These are phyloP conservation scores for Trichoderma orchidacearum DNA, from an alignment of 495 filamentous ascomycete genomes.

Conservation along the genomic window DNA sequence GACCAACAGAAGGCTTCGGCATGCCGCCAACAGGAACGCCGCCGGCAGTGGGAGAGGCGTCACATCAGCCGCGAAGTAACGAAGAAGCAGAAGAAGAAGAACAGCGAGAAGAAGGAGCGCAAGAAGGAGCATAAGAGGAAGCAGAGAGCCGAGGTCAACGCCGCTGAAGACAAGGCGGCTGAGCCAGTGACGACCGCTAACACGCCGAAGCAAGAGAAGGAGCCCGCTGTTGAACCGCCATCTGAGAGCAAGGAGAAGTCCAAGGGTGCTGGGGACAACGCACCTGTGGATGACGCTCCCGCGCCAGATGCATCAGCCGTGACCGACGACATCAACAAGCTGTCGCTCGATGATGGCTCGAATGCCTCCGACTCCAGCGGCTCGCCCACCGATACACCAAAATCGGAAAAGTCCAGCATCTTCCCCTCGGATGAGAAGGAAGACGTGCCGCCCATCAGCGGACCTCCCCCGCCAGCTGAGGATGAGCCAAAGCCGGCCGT, in stretches of 20 bases:
- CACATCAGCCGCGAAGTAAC: conserved; percentile 23
- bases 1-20: conserved; percentile 35
- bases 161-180: conserved; percentile 30
- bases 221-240: conserved; percentile 8
- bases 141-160: conserved; percentile 9
- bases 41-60: conserved; percentile 32
- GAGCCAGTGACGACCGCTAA: conserved; percentile 18
- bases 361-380: conserved; percentile 10
- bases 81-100: conserved; percentile 18
- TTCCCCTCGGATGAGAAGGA: conserved; percentile 14
- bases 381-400: conserved; percentile 16
- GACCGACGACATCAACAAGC: conserved; percentile 1
- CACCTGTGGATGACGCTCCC: conserved; percentile 10
- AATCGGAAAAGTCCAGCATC: conserved; percentile 11
- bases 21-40: conserved; percentile 27
- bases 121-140: conserved; percentile 17
- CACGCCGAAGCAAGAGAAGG: conserved; percentile 19
- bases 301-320: not conserved
- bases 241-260: not conserved
- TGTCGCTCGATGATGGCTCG: conserved; percentile 3
- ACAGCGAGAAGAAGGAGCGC: conserved; percentile 30
- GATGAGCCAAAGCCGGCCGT: conserved; percentile 2
- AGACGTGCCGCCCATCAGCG: conserved; percentile 13
- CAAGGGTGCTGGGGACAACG: not conserved
- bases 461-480: not conserved